phyloP scores from a whole-genome alignment of 2,329 filamentous ascomycete genomes.

The Pseudocercospora macadamiae region DNA sequence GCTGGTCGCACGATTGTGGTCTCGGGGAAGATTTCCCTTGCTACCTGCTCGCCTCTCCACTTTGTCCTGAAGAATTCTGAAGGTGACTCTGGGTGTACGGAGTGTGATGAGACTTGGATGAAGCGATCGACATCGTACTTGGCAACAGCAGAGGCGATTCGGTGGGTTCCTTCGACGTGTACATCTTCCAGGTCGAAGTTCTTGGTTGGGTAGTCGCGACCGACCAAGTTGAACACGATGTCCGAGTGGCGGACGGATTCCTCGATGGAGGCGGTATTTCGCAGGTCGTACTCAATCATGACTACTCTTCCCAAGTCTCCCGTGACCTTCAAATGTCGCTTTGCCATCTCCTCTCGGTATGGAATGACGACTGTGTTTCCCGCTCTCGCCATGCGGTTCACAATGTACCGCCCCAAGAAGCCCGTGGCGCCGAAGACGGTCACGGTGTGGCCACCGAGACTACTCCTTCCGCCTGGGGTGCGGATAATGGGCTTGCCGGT shows the following conservation, averaged over 20 bases:
- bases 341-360: conserved; percentile 95
- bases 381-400: conserved; percentile 88
- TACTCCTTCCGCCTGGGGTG: conserved; percentile 76
- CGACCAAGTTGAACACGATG: conserved; percentile 94
- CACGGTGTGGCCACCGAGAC: conserved; percentile 76
- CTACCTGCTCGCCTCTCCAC: conserved; percentile 80
- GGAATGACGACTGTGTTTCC: conserved; percentile 94
- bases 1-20: conserved; percentile 95
- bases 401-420: conserved; percentile 94
- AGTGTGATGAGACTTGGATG: conserved; percentile 96
- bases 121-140: conserved; percentile 98
- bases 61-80: conserved; percentile 94
- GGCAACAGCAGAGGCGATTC: conserved; percentile 89
- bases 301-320: conserved; percentile 88
- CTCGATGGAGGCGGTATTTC: conserved; percentile 93
- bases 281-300: conserved; percentile 93
- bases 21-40: conserved; percentile 88
- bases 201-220: conserved; percentile 96
- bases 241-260: conserved; percentile 96
- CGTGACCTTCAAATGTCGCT: conserved; percentile 94
- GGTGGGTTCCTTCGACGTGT: conserved; percentile 87
- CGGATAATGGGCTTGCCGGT: conserved; percentile 95
- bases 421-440: conserved; percentile 98
- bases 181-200: conserved; percentile 94
- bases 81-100: conserved; percentile 75